Conservation (phyloP, 2,329 filamentous ascomycete species). For the Arthroderma sp. region DNA sequence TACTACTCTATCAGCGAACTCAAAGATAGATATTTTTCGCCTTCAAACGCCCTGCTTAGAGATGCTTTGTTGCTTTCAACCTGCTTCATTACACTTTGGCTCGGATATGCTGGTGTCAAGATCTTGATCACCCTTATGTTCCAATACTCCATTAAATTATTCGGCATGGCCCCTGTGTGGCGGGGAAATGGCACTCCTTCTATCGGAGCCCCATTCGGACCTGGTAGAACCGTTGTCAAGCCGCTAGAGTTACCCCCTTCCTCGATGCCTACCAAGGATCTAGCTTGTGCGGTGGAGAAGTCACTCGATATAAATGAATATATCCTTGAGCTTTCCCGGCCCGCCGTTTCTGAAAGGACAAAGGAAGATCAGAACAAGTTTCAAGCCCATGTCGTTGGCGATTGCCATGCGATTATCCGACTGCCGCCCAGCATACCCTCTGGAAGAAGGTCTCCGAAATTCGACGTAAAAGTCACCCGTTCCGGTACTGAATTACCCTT, state of each 20-base stretch:
- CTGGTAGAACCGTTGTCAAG: no score
- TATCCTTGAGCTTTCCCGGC: constrained; percentile 15
- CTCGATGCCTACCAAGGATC: no score
- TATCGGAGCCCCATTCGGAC: no score
- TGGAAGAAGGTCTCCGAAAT: constrained; percentile 32
- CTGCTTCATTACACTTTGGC: constrained; percentile 16
- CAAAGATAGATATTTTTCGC: no score
- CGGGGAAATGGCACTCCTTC: no score
- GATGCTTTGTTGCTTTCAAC: constrained; percentile 4
- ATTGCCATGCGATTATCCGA: constrained; percentile 40
- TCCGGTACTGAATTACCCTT: constrained; percentile 25
- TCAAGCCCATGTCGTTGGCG: constrained; percentile 41
- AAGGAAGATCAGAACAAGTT: constrained; percentile 24
- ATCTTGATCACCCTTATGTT: constrained; percentile 14
- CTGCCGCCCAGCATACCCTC: constrained; percentile 32
- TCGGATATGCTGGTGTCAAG: constrained; percentile 21
- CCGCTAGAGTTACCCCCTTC: no score
- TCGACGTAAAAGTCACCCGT: constrained; percentile 37
- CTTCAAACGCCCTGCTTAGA: no score
- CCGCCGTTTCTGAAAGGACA: constrained; percentile 8
- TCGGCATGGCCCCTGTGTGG: no score
- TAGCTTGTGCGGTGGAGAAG: no score
- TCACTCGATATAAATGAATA: constrained; percentile 15
- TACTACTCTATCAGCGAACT: no score
- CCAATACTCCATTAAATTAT: constrained; percentile 8